Base-by-base conservation (phyloP, 306 rosid species). In the Biancaea sappan region DNA sequence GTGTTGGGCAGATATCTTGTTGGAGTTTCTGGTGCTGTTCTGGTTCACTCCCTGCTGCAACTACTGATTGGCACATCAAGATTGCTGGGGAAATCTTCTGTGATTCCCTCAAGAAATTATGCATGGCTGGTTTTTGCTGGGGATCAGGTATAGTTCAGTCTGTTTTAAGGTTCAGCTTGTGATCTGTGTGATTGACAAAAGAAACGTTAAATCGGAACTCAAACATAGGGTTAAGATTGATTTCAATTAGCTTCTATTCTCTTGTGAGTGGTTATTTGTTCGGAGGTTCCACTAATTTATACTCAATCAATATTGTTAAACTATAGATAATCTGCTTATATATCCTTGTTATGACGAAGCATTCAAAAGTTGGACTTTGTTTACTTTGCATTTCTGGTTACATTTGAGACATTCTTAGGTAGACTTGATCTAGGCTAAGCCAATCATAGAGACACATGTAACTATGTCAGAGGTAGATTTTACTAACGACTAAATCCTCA, bases 71-170 rank as follows among this genome's bases (percentile, higher is more conserved):
- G 86, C 69, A 50, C 77, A 7, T 82, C 85, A 7, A 86, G 89
- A 78, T 86, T 93, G 71, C 76, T 83, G 59, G 89, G 79, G 54
- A 84, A 78, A 26, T 81, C 86, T 58, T 88, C 93, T 44, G 61
- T 86, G 60, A 82, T 86, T 69, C 87, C 86, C 82, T 87, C 95
- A 6, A 86, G 93, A 81, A 81, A 86, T 41, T 87, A 87, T 29
- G 98, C 97, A 46, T 93, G 97, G 95, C 77, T 90, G 79, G 41
- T 79, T 75, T 87, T 90, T 69, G 95, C 95, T 22, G 90, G 86
- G 9, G 98, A 93, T 86, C 95, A 90, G 97, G 98, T 88, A 82
- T 56, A 35, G n/a, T 44, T 14, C 16, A 16, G 38, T 54, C 44
- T 5, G 15, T 14, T 50, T 47, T 15, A 54, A 31, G 12, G 52